These are phyloP conservation scores for Cucurbita pepo DNA, from an alignment of 306 rosid species.

Conservation along the genomic window DNA sequence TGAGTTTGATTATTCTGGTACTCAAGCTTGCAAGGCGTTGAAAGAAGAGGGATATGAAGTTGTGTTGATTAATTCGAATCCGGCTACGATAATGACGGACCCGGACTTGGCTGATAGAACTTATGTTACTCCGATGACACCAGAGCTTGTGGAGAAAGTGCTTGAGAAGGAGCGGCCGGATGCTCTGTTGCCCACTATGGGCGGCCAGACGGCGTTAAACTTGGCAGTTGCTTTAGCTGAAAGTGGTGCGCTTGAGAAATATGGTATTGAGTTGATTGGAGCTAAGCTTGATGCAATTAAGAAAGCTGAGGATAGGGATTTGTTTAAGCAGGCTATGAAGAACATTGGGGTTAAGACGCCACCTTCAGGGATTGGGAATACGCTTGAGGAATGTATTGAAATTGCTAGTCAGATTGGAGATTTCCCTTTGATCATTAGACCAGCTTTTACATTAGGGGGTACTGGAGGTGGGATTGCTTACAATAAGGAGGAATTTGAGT, in stretches of 20 bases:
- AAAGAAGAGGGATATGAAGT: constrained; percentile 84
- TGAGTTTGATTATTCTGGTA: constrained; percentile 91
- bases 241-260: constrained; percentile 57
- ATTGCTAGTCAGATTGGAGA: constrained; percentile 56
- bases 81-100: constrained; percentile 97
- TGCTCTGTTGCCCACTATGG: constrained; percentile 88
- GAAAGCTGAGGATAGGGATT: constrained; percentile 82
- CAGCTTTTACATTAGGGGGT: constrained; percentile 80
- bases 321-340: constrained; percentile 83
- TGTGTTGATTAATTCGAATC: constrained; percentile 72
- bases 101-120: constrained; percentile 76
- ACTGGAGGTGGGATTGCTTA: constrained; percentile 96
- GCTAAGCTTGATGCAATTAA: constrained; percentile 86
- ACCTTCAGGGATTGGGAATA: constrained; percentile 59
- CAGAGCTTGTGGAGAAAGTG: constrained; percentile 70
- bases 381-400: constrained; percentile 37
- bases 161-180: constrained; percentile 78
- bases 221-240: constrained; percentile 71
- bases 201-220: constrained; percentile 89
- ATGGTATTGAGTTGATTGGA: constrained; percentile 71
- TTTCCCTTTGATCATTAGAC: constrained; percentile 69
- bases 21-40: constrained; percentile 89
- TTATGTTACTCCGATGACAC: constrained; percentile 83
- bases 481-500: constrained; percentile 64
- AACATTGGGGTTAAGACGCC: constrained; percentile 78